Evolutionary conservation across 1,284 basidiomycete genomes (phyloP).

Genomic region (Tremellales sp.): DNA sequence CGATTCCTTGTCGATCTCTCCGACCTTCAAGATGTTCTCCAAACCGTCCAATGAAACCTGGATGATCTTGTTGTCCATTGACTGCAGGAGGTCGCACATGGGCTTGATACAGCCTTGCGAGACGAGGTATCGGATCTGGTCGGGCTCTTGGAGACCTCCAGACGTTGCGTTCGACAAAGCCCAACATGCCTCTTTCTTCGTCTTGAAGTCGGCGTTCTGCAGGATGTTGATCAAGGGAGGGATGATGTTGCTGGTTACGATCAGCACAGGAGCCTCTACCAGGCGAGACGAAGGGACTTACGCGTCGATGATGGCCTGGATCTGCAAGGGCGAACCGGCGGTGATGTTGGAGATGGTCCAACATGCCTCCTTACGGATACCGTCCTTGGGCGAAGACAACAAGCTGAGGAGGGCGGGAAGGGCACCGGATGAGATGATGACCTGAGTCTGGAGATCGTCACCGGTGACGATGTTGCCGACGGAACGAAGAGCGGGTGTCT

Average conservation of each 20-base stretch:
- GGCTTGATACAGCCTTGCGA: constrained; percentile 98
- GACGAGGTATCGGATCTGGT: constrained; percentile 97
- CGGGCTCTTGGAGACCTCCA: constrained; percentile 92
- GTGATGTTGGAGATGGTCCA: constrained; percentile 99
- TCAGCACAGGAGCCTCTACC: neutral
- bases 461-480: constrained; percentile 99
- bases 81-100: constrained; percentile 88
- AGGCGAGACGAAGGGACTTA: constrained; percentile 16
- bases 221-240: constrained; percentile 98
- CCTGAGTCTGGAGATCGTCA: constrained; percentile 97
- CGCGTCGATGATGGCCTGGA: constrained; percentile 70
- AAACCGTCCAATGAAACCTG: constrained; percentile 89
- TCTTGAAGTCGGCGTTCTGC: constrained; percentile 97
- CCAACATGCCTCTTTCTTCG: constrained; percentile 99
- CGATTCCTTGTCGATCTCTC: constrained; percentile 89
- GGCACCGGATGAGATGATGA: constrained; percentile 93
- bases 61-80: constrained; percentile 99
- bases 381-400: constrained; percentile 92
- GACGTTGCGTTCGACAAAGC: constrained; percentile 99
- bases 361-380: constrained; percentile 86
- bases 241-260: constrained; percentile 68
- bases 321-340: constrained; percentile 92
- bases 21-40: constrained; percentile 98
- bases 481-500: constrained; percentile 94
- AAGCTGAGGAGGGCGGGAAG: constrained; percentile 88